phyloP scores from a whole-genome alignment of 257 asterid species.

The Ocimum tenuiflorum region DNA sequence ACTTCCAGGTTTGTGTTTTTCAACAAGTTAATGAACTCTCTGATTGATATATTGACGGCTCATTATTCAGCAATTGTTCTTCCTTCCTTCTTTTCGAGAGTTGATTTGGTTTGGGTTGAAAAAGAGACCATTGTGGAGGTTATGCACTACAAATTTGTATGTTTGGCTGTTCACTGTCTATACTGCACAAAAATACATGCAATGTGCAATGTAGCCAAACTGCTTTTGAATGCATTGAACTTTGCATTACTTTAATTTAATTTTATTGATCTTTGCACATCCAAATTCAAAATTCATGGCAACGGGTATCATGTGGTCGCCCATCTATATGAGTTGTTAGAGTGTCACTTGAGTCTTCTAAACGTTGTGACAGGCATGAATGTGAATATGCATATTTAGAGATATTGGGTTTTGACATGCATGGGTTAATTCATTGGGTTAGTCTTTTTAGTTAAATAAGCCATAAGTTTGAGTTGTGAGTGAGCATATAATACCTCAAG shows the following conservation, averaged over 20 bases:
- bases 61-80: neutral
- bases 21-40: neutral
- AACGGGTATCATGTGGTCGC: neutral
- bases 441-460: neutral
- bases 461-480: neutral
- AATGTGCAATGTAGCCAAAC: neutral
- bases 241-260: neutral
- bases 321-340: neutral
- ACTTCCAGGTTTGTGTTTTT: slow-evolving; percentile 65
- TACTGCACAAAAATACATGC: neutral
- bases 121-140: neutral
- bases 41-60: neutral
- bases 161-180: neutral
- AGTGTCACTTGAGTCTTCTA: neutral
- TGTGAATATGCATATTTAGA: neutral
- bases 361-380: neutral
- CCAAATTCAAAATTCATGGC: neutral
- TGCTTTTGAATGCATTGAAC: neutral
- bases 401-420: neutral
- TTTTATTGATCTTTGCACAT: neutral
- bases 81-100: neutral
- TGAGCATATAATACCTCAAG: neutral
- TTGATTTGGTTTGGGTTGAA: neutral
- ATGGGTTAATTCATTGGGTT: neutral
- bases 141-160: neutral